phyloP scores from a whole-genome alignment of 768 basidiomycete genomes.

The Leucosporidium yakuticum region DNA sequence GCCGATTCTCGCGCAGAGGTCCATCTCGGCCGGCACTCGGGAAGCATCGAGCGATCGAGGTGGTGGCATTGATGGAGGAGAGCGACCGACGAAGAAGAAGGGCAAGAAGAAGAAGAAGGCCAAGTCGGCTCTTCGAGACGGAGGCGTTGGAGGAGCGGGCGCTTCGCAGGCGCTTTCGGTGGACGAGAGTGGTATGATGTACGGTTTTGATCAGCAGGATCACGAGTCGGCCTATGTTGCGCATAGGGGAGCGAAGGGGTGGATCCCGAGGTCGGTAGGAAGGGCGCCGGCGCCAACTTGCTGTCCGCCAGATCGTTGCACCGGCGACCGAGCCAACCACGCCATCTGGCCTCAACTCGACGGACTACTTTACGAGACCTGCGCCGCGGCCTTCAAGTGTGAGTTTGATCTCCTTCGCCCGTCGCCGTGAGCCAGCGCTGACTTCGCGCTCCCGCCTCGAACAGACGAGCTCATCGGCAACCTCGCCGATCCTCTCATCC shows the following conservation, averaged over 20 bases:
- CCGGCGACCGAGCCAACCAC: slow-evolving; percentile 7
- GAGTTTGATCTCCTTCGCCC: neutral
- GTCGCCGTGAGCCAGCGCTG: neutral
- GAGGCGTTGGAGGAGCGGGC: neutral
- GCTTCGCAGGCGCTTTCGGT: too few species aligned
- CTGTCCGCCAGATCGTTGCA: slow-evolving; percentile 31
- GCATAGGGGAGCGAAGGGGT: too few species aligned
- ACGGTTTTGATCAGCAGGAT: too few species aligned
- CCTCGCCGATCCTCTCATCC: slow-evolving; percentile 13
- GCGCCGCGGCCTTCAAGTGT: slow-evolving; percentile 30
- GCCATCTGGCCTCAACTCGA: slow-evolving; percentile 21
- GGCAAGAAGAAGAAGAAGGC: slow-evolving; percentile 21
- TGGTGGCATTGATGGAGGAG: neutral
- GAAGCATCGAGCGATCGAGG: neutral
- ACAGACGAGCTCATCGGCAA: slow-evolving; percentile 34
- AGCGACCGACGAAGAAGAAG: slow-evolving; percentile 12
- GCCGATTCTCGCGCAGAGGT: neutral
- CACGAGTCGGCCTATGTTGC: too few species aligned
- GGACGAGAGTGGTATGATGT: too few species aligned
- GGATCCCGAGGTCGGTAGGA: too few species aligned
- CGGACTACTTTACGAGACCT: slow-evolving; percentile 26
- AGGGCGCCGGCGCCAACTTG: slow-evolving; percentile 12
- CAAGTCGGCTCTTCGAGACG: neutral
- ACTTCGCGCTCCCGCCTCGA: too few species aligned
- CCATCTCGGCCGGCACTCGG: too few species aligned